Evolutionary conservation across 495 filamentous ascomycete species (phyloP).

Genomic region (Lindgomyces ingoldianus): DNA sequence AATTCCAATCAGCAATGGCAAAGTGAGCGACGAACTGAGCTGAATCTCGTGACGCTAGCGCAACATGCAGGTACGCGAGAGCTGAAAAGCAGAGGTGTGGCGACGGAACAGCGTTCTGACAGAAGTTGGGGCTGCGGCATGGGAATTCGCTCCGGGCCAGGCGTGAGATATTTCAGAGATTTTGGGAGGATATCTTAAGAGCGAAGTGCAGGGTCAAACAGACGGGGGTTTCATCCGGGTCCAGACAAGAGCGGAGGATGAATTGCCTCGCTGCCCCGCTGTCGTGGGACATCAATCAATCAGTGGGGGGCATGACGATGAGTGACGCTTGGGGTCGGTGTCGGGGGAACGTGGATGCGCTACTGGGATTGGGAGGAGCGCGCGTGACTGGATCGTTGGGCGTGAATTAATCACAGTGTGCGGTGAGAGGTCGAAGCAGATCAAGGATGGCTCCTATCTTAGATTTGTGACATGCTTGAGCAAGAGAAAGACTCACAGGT

Average conservation of each 20-base stretch:
- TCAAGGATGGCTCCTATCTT: too few relatives aligned
- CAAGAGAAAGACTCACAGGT: background rate
- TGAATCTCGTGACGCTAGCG: constrained; percentile 9
- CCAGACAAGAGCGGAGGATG: background rate
- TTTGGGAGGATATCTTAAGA: background rate
- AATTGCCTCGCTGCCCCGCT: background rate
- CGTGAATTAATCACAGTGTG: background rate
- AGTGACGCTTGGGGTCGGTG: background rate
- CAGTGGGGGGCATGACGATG: constrained; percentile 2
- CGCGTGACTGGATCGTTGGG: background rate
- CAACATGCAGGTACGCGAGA: constrained; percentile 25
- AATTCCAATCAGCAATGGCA: background rate
- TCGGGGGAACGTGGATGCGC: background rate
- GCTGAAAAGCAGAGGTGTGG: background rate
- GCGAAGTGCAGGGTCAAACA: background rate
- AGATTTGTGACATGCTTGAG: too few relatives aligned
- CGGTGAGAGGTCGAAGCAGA: too few relatives aligned
- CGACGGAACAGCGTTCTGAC: background rate
- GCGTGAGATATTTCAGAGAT: background rate
- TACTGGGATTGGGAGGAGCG: background rate
- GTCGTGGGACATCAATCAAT: background rate
- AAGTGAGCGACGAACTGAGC: background rate
- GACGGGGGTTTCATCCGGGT: background rate
- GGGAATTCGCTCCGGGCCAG: background rate
- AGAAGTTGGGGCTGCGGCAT: background rate